Evolutionary conservation across 2,329 filamentous ascomycete species (phyloP).

Genomic region (Trichoderma sp.): DNA sequence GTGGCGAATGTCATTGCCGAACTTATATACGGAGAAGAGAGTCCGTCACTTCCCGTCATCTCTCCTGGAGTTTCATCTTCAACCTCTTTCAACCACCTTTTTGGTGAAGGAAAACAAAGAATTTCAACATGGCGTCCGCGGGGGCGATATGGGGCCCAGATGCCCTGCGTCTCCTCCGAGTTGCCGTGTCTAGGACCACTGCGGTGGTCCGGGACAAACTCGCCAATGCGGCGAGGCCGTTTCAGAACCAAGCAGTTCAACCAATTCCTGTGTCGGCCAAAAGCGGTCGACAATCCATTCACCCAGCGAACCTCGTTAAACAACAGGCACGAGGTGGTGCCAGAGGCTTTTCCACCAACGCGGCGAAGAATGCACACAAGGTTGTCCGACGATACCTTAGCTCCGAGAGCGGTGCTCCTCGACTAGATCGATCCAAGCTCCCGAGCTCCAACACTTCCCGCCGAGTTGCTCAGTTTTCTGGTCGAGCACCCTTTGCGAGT

Average conservation of each 20-base stretch:
- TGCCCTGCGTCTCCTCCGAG: slow-evolving; percentile 56
- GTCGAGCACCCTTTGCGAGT: slow-evolving; percentile 81
- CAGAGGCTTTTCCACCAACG: slow-evolving; percentile 51
- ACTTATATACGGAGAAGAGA: not conserved
- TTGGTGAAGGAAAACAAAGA: slow-evolving; percentile 26
- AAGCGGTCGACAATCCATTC: slow-evolving; percentile 52
- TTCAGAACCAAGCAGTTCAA: slow-evolving; percentile 47
- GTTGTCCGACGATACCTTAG: slow-evolving; percentile 55
- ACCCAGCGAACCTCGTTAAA: slow-evolving; percentile 54
- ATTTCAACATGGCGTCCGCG: slow-evolving; percentile 53
- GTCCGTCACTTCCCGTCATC: not conserved
- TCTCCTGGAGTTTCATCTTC: slow-evolving; percentile 21
- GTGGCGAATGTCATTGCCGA: slow-evolving; percentile 31
- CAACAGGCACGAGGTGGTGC: slow-evolving; percentile 45
- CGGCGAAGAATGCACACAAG: slow-evolving; percentile 46
- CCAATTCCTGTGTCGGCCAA: slow-evolving; percentile 45
- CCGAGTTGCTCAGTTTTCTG: slow-evolving; percentile 62
- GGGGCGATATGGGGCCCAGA: slow-evolving; percentile 58
- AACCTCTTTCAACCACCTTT: slow-evolving; percentile 22
- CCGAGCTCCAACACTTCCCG: slow-evolving; percentile 52
- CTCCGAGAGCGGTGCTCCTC: slow-evolving; percentile 37
- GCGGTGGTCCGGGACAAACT: slow-evolving; percentile 55
- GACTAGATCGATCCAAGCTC: slow-evolving; percentile 52
- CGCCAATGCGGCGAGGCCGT: slow-evolving; percentile 45
- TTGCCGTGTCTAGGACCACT: slow-evolving; percentile 52